A percentile compares a stretch with the other conserved stretches of the same genome.
phyloP scores from a whole-genome alignment of 148 eudicot species.

The Cornus florida region DNA sequence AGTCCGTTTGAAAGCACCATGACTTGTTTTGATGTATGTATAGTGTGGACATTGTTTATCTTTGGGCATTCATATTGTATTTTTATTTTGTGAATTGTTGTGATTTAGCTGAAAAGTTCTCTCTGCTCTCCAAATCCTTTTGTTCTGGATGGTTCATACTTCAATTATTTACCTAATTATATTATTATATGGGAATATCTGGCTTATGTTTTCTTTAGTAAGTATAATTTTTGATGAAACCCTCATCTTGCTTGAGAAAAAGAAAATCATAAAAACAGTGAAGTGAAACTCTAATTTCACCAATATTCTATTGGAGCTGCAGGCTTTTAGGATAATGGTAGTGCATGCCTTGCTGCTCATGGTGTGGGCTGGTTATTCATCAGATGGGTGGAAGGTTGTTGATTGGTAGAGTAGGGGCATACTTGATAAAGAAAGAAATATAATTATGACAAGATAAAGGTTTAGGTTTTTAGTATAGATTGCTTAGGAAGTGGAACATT shows the following conservation, averaged over 20 bases:
- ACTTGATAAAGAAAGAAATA: background rate
- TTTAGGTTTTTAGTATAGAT: background rate
- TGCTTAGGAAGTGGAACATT: background rate
- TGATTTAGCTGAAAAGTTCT: background rate
- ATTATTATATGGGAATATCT: background rate
- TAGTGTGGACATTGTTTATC: no score
- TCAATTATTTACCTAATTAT: background rate
- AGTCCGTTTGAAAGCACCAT: no score
- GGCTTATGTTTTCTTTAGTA: background rate
- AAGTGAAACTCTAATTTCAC: background rate
- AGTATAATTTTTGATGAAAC: constrained; percentile 7
- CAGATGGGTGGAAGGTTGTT: background rate
- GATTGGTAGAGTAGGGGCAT: background rate
- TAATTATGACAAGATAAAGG: background rate
- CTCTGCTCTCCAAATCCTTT: background rate
- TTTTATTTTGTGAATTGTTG: background rate
- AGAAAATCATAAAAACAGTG: background rate
- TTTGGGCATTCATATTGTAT: background rate
- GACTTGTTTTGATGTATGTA: no score
- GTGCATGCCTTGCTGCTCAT: background rate
- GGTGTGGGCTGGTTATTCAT: background rate
- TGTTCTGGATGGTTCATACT: background rate
- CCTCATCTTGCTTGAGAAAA: background rate
- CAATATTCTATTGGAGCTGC: background rate
- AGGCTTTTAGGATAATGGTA: background rate